Evolutionary conservation across 306 rosid species (phyloP).

Genomic region (Canavalia gladiata): DNA sequence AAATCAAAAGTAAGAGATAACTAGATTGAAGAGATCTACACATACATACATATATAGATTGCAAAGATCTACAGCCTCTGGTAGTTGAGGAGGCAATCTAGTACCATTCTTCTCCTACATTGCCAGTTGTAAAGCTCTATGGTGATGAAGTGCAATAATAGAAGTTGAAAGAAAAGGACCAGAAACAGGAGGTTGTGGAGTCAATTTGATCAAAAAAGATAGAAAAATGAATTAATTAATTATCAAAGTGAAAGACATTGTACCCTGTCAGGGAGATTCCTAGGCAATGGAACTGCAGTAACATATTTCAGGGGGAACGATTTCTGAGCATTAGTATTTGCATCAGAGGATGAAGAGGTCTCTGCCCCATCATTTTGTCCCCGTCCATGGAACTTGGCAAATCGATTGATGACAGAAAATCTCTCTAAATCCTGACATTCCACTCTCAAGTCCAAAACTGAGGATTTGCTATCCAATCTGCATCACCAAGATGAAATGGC

Average conservation of each 20-base stretch:
- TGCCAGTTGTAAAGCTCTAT: slow-evolving; percentile 65
- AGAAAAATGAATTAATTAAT: slow-evolving; percentile 89
- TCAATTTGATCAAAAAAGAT: slow-evolving; percentile 62
- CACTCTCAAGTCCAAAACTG: slow-evolving; percentile 89
- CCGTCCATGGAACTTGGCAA: slow-evolving; percentile 92
- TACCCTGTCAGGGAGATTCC: slow-evolving; percentile 98
- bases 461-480: slow-evolving; percentile 83
- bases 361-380: slow-evolving; percentile 86
- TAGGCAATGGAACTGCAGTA: slow-evolving; percentile 88
- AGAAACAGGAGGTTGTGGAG: slow-evolving; percentile 65
- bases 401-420: slow-evolving; percentile 91
- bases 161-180: slow-evolving; percentile 64
- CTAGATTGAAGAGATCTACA: slow-evolving; percentile 58
- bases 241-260: slow-evolving; percentile 98
- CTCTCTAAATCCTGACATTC: slow-evolving; percentile 94
- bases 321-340: slow-evolving; percentile 66
- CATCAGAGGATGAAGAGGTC: slow-evolving; percentile 71
- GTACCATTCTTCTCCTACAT: slow-evolving; percentile 74
- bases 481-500: slow-evolving; percentile 48
- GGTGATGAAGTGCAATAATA: slow-evolving; percentile 60
- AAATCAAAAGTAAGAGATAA: slow-evolving; percentile 54
- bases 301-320: slow-evolving; percentile 78
- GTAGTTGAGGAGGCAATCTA: slow-evolving; percentile 69
- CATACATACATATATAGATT: slow-evolving; percentile 56
- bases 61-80: slow-evolving; percentile 72